Evolutionary conservation across 2,329 filamentous ascomycete species (phyloP).

Genomic region (Epichloe gansuensis): DNA sequence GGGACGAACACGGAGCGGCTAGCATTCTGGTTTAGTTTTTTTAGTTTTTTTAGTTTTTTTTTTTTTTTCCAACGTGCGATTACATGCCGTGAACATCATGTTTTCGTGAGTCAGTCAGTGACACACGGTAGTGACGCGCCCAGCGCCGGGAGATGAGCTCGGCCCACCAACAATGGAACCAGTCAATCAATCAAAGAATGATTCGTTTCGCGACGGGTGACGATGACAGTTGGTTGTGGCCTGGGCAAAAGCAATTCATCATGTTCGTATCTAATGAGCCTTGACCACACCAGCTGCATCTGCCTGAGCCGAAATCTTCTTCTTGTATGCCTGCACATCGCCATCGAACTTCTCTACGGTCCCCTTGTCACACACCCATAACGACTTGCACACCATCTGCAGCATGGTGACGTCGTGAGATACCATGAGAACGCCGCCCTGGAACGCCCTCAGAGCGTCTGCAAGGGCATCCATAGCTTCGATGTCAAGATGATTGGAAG

Average conservation of each 20-base stretch:
- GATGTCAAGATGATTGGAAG: conserved; percentile 97
- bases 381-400: conserved; percentile 83
- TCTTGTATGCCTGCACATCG: conserved; percentile 95
- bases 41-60: no score
- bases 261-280: conserved; percentile 32
- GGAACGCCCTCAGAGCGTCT: conserved; percentile 70
- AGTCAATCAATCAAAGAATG: no score
- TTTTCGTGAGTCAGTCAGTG: no score
- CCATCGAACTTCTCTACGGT: conserved; percentile 94
- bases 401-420: conserved; percentile 99
- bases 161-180: no score
- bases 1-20: not conserved
- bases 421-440: conserved; percentile 95
- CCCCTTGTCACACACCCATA: conserved; percentile 94
- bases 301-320: conserved; percentile 81
- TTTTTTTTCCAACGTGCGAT: not conserved
- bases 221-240: no score
- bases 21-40: not conserved
- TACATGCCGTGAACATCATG: no score
- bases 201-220: no score
- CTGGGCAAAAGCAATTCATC: not conserved
- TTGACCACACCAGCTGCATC: conserved; percentile 78
- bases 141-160: no score
- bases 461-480: conserved; percentile 96
- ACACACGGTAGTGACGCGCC: no score